Percentiles rank a stretch among this genome's conserved stretches.
phyloP scores from a whole-genome alignment of 768 basidiomycete species.

The Cystoderma amianthinum region DNA sequence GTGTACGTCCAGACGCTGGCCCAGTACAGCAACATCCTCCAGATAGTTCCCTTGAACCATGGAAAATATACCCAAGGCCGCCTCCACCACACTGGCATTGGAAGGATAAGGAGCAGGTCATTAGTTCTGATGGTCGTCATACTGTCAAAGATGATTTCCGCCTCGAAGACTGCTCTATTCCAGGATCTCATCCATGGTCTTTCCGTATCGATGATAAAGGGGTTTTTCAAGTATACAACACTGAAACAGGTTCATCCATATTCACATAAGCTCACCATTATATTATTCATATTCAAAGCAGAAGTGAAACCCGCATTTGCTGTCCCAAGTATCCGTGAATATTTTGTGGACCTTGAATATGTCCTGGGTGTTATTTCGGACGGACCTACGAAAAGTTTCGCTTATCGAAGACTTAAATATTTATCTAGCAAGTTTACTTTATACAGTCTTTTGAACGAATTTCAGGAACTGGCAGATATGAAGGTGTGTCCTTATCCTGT shows the following conservation, averaged over 20 bases:
- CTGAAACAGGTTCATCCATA: slow-evolving; percentile 20
- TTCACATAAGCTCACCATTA: background rate
- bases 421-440: slow-evolving; percentile 91
- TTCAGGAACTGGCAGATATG: slow-evolving; percentile 92
- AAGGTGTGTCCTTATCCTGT: slow-evolving; percentile 45
- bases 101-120: slow-evolving; percentile 41
- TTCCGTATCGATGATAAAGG: slow-evolving; percentile 83
- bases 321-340: slow-evolving; percentile 85
- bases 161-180: slow-evolving; percentile 69
- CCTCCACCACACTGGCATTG: slow-evolving; percentile 98
- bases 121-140: slow-evolving; percentile 30
- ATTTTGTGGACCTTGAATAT: slow-evolving; percentile 93
- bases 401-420: slow-evolving; percentile 87
- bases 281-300: slow-evolving; percentile 12
- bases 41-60: slow-evolving; percentile 37
- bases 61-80: slow-evolving; percentile 89
- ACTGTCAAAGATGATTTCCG: slow-evolving; percentile 47
- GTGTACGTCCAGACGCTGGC: slow-evolving; percentile 59
- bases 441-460: slow-evolving; percentile 88
- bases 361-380: slow-evolving; percentile 87
- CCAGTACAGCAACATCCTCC: slow-evolving; percentile 10
- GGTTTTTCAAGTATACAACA: slow-evolving; percentile 79
- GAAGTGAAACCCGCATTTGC: slow-evolving; percentile 56
- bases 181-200: slow-evolving; percentile 52
- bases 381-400: slow-evolving; percentile 94